Base-by-base conservation (phyloP, 768 basidiomycete genomes). In the Hericium alpestre region DNA sequence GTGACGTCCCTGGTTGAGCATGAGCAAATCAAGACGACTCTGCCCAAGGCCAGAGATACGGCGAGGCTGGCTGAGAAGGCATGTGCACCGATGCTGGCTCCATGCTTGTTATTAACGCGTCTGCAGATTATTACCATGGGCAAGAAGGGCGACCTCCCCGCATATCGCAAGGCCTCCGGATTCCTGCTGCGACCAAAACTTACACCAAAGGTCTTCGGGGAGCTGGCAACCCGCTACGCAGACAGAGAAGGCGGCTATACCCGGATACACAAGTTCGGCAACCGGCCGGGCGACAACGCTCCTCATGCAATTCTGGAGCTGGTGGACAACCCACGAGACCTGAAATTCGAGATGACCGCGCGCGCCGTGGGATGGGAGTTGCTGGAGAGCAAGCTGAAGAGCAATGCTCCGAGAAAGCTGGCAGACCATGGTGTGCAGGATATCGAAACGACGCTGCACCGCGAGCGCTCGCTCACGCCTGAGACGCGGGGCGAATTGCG, bases 11-110 rank as follows among this genome's bases (percentile, higher is more conserved):
- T 98, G 38, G 80, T 99, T 56, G 84, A 97, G 66, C 93, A 98
- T 72, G 92, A 96, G 66, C 89, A 91, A 67, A 92, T 99, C 67
- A 87, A 89, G 70, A 98, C 96, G 6, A 99, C 96, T 0, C 73
- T 97, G 15, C 87, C 95, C 37, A 98, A 97, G 71, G 96, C 96
- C 2, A 86, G 88, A 68, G 93, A 96, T 64, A 75, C 93, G 4
- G 91, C 91, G 13, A 79, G 92, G 63, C 74, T 97, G 54, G 94
- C 93, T 15, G 95, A 99, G 67, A 94, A 95, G 84, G 93, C 86
- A 57, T 20, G 64, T 16, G 38, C 13, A n/a, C 18, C n/a, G 5
- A 13, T 25, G 9, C 23, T 27, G 23, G 27, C 37, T 18, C 20
- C 20, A 20, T 37, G 11, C 41, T 16, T 16, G 22, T 41, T 51